A percentile compares a stretch with the other conserved stretches of the same genome.
These are phyloP conservation scores for Poa annua DNA, from an alignment of 176 grass and related monocot genomes.

Conservation along the genomic window DNA sequence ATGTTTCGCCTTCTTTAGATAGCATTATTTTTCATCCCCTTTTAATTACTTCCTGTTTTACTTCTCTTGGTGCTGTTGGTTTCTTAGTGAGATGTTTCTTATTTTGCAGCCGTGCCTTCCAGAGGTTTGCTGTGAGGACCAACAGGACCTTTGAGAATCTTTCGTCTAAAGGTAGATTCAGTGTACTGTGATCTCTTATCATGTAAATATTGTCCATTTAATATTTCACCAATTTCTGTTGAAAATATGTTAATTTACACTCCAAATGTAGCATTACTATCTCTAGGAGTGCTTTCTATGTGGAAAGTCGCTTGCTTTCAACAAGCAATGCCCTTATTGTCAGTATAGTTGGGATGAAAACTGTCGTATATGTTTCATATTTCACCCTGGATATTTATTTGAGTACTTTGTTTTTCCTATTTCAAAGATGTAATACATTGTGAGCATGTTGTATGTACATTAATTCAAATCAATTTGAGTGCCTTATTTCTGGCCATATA, in stretches of 20 bases:
- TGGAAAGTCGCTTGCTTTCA: not conserved
- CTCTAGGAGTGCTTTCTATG: not conserved
- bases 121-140: conserved; percentile 82
- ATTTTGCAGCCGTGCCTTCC: conserved; percentile 63
- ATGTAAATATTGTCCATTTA: not conserved
- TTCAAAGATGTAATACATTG: not conserved
- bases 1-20: not conserved
- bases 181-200: not conserved
- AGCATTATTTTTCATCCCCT: not conserved
- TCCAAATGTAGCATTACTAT: not conserved
- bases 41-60: not conserved
- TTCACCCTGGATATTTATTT: not conserved
- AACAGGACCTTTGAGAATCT: conserved; percentile 57
- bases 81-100: not conserved
- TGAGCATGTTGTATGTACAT: not conserved
- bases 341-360: not conserved
- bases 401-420: not conserved
- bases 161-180: conserved; percentile 53
- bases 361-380: not conserved
- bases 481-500: not conserved
- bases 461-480: not conserved
- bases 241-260: not conserved
- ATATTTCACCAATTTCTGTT: not conserved
- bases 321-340: not conserved
- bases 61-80: not conserved